A percentile compares a stretch with the other conserved stretches of the same genome.
phyloP scores from a whole-genome alignment of 495 filamentous ascomycete genomes.

The Pseudomonodictys pantanalensis region DNA sequence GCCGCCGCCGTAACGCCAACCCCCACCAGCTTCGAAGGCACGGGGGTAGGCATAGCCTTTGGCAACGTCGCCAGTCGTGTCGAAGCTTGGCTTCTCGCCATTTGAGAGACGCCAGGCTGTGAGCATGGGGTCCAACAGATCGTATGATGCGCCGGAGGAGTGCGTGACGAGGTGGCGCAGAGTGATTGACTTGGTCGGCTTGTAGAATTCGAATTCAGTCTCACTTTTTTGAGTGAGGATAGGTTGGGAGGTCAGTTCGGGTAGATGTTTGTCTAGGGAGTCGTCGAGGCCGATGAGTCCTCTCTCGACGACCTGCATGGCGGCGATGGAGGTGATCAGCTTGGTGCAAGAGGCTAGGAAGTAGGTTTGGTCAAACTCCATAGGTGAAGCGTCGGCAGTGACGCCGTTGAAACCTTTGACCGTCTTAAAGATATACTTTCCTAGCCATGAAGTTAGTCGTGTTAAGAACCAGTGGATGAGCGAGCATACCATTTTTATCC shows the following conservation, averaged over 20 bases:
- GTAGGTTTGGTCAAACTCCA: conserved; percentile 33
- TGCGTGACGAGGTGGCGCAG: conserved; percentile 47
- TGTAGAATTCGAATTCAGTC: neutral
- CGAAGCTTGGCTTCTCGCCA: conserved; percentile 8
- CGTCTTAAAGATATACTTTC: conserved; percentile 32
- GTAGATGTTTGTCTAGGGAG: conserved; percentile 32
- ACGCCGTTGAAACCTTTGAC: conserved; percentile 23
- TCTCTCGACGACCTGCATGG: conserved; percentile 38
- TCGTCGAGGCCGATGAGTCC: conserved; percentile 39
- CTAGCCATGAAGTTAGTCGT: conserved; percentile 8
- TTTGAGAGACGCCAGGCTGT: conserved; percentile 11
- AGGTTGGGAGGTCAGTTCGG: conserved; percentile 30
- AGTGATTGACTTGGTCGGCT: conserved; percentile 16
- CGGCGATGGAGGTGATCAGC: conserved; percentile 38
- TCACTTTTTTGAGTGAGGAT: conserved; percentile 18
- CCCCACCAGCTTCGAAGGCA: conserved; percentile 49
- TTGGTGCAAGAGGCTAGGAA: conserved; percentile 38
- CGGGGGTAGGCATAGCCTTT: conserved; percentile 44
- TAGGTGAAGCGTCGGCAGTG: conserved; percentile 10
- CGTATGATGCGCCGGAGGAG: conserved; percentile 49
- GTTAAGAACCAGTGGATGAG: neutral
- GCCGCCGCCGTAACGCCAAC: conserved; percentile 51
- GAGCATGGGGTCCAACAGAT: conserved; percentile 40
- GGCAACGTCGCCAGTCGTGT: conserved; percentile 12
- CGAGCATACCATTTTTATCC: conserved; percentile 7